Conservation (phyloP, 371 early-diverging fungal genomes). For the Chytridium lagenaria region DNA sequence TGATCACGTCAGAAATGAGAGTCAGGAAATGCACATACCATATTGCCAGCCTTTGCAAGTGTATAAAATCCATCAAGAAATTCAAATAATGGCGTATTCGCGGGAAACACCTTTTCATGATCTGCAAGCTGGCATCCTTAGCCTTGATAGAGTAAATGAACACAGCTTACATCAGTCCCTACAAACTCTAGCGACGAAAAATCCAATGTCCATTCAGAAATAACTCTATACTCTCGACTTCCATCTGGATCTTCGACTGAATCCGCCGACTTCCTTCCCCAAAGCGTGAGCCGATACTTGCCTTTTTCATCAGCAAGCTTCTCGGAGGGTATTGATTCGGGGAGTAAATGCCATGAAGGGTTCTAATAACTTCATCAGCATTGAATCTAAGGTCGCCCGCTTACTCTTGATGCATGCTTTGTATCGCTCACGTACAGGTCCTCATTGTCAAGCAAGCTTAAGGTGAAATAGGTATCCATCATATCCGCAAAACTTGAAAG, state of each 20-base stretch:
- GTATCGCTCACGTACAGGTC: slow-evolving; percentile 21
- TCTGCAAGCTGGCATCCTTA: slow-evolving; percentile 19
- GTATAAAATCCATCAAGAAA: slow-evolving; percentile 21
- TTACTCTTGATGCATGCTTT: slow-evolving; percentile 11
- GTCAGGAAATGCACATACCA: too few species aligned
- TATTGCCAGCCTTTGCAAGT: neutral
- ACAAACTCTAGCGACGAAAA: slow-evolving; percentile 17
- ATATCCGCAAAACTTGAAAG: neutral
- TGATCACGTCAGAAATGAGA: neutral
- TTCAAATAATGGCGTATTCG: slow-evolving; percentile 21
- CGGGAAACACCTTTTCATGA: slow-evolving; percentile 1
- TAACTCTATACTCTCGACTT: neutral
- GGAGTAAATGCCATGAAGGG: slow-evolving; percentile 23
- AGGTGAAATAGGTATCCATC: slow-evolving; percentile 23
- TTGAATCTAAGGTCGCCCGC: too few species aligned
- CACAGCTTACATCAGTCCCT: slow-evolving; percentile 13
- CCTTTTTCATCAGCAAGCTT: neutral
- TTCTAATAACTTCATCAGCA: slow-evolving; percentile 18
- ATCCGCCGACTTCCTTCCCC: neutral
- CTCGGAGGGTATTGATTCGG: neutral
- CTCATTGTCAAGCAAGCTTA: neutral
- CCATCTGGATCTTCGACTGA: neutral
- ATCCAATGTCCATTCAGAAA: slow-evolving; percentile 1
- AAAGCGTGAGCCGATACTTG: neutral
- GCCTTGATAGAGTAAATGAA: neutral